phyloP scores from a whole-genome alignment of 2,329 filamentous ascomycete genomes.

The Alternaria consortialis region DNA sequence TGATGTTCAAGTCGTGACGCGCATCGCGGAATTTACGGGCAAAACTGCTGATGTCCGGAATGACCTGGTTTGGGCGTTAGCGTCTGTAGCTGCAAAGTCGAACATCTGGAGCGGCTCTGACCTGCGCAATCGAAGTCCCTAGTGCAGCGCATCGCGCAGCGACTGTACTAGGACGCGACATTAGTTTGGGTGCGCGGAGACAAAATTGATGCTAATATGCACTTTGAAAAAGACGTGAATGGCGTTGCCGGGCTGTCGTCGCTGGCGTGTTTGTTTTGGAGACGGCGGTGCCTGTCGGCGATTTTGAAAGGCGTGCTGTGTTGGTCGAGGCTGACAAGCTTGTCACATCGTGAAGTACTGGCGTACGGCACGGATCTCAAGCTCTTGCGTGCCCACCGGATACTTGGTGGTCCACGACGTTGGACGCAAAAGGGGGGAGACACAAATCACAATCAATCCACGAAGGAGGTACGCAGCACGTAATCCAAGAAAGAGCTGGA shows the following conservation, averaged over 20 bases:
- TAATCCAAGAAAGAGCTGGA: not conserved
- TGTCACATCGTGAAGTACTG: conserved; percentile 16
- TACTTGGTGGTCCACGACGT: conserved; percentile 10
- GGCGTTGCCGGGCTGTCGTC: conserved; percentile 1
- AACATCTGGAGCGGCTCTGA: conserved; percentile 18
- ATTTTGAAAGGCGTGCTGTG: conserved; percentile 1
- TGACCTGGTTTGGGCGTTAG: conserved; percentile 34
- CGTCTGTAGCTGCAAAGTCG: conserved; percentile 10
- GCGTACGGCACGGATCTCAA: conserved; percentile 21
- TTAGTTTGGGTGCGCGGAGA: conserved; percentile 18
- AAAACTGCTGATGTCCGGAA: conserved; percentile 41
- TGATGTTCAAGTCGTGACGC: conserved; percentile 43
- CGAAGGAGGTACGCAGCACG: conserved; percentile 1
- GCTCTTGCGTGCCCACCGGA: conserved; percentile 17
- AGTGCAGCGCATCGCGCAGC: conserved; percentile 47
- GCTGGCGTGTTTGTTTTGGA: conserved; percentile 4
- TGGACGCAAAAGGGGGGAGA: conserved; percentile 7
- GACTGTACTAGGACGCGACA: conserved; percentile 40
- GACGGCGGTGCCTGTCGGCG: conserved; percentile 2
- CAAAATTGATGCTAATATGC: conserved; percentile 3
- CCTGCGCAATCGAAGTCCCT: conserved; percentile 43
- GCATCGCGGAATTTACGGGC: conserved; percentile 44
- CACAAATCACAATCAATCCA: conserved; percentile 1
- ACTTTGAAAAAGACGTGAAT: conserved; percentile 7
- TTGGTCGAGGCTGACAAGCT: conserved; percentile 18